Conservation (phyloP, 2,329 filamentous ascomycete genomes). For the Colletotrichum cordylinicola region DNA sequence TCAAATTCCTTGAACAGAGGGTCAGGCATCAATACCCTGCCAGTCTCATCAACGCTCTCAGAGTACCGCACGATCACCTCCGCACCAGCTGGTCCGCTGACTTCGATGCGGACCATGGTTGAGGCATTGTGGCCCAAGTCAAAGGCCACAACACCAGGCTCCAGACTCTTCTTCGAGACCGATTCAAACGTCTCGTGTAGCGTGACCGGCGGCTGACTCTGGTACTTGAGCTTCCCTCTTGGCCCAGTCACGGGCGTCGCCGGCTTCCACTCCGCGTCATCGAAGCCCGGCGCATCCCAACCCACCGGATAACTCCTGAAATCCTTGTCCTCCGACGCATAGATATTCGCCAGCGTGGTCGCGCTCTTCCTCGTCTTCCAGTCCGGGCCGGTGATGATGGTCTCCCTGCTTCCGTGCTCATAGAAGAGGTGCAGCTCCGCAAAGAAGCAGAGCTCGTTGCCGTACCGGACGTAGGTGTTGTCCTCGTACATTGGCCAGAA, state of each 20-base stretch:
- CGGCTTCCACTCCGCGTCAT: slow-evolving; percentile 31
- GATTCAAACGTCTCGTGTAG: slow-evolving; percentile 41
- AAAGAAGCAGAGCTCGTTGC: slow-evolving; percentile 46
- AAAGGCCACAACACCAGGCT: slow-evolving; percentile 23
- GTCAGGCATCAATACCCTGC: slow-evolving; percentile 43
- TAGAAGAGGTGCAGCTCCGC: slow-evolving; percentile 42
- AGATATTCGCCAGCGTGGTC: slow-evolving; percentile 44
- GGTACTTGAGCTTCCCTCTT: slow-evolving; percentile 41
- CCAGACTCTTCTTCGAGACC: slow-evolving; percentile 20
- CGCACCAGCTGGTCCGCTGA: slow-evolving; percentile 23
- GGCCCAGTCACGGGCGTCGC: slow-evolving; percentile 44
- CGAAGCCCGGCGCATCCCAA: slow-evolving; percentile 34
- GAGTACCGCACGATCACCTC: slow-evolving; percentile 27
- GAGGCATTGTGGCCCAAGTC: slow-evolving; percentile 30
- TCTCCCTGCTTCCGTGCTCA: slow-evolving; percentile 39
- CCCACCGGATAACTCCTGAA: slow-evolving; percentile 36
- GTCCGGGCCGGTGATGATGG: slow-evolving; percentile 39
- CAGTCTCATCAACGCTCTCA: slow-evolving; percentile 29
- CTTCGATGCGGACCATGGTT: slow-evolving; percentile 27
- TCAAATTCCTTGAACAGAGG: slow-evolving; percentile 39
- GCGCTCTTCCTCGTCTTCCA: slow-evolving; percentile 43
- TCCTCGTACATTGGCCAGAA: slow-evolving; percentile 49
- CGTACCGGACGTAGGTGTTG: slow-evolving; percentile 43
- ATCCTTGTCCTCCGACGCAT: slow-evolving; percentile 44
- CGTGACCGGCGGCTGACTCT: slow-evolving; percentile 42